Evolutionary conservation across 768 basidiomycete genomes (phyloP).

Genomic region (Pleurotus eryngii): DNA sequence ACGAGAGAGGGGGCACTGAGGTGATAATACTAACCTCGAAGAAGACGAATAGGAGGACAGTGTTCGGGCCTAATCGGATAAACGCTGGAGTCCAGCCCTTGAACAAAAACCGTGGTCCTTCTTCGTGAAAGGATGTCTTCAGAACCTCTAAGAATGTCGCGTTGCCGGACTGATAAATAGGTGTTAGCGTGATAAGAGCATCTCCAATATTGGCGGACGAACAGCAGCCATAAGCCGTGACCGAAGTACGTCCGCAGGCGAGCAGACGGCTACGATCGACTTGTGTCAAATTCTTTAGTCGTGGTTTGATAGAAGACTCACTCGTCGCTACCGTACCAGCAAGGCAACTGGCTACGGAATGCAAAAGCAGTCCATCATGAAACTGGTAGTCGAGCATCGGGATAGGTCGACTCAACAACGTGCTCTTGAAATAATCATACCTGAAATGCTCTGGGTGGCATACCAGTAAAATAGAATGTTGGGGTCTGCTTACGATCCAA

Average conservation of each 20-base stretch:
- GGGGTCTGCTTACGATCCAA: slow-evolving; percentile 65
- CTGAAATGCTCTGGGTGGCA: slow-evolving; percentile 31
- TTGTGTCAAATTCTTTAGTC: too few species aligned
- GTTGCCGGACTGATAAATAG: slow-evolving; percentile 45
- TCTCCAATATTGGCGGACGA: slow-evolving; percentile 15
- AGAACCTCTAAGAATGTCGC: slow-evolving; percentile 50
- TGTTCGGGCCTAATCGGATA: slow-evolving; percentile 80
- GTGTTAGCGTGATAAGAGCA: background rate
- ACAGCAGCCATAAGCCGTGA: slow-evolving; percentile 80
- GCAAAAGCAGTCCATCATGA: slow-evolving; percentile 62
- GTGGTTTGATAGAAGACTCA: slow-evolving; percentile 27
- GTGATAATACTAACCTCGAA: slow-evolving; percentile 53
- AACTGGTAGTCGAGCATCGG: slow-evolving; percentile 60
- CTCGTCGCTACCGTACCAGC: slow-evolving; percentile 80
- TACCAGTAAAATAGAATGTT: background rate
- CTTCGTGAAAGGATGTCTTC: slow-evolving; percentile 57
- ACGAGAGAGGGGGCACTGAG: background rate
- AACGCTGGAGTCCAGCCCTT: slow-evolving; percentile 92
- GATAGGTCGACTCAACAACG: slow-evolving; percentile 47
- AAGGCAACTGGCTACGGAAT: slow-evolving; percentile 61
- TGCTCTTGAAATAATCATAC: slow-evolving; percentile 74
- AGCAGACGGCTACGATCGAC: slow-evolving; percentile 57
- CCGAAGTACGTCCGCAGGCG: slow-evolving; percentile 73
- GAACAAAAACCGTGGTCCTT: slow-evolving; percentile 77
- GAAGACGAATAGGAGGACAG: slow-evolving; percentile 81